Base-by-base conservation (phyloP, 192 early-diverging fungal genomes). In the Geranomyces variabilis region DNA sequence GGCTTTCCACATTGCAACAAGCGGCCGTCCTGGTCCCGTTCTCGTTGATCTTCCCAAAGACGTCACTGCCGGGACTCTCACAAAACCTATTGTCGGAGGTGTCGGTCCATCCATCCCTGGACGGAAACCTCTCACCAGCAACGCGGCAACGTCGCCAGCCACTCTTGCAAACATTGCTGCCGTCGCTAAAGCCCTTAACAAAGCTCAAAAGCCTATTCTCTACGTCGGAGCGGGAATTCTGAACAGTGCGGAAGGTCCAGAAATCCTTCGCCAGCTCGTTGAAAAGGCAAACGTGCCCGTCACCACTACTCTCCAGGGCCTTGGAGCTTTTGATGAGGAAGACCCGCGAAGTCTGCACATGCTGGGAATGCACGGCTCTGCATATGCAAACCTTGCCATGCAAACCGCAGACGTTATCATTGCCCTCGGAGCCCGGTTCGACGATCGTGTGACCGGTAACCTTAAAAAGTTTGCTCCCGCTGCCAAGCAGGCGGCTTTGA, bases 311-410 rank as follows among this genome's bases (percentile, higher is more conserved):
- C 85, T 97, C 30, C 86, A 91, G 75, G 95, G 93, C 47, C 84
- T 97, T 46, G 97, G 96, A 69, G 91, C 91, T 17, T 97, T 93
- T 79, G 96, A 97, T 75, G 97, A 99, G 77, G 70, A 84, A 45
- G 92, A 98, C 81, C 91, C 92, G 12, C 88, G 85, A 62, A 90
- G 90, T 57, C 82, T 99, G 67, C 95, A 97, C 77, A 99, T 99
- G 97, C 87, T 99, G 28, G 97, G 97, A 74, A 99, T 99, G 97
- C 97, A 99, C 82, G 97, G 97, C 22, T 86, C 89, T 69, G 96
- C 90, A 19, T 99, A 97, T 81, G 97, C 97, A 73, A 99, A 99
- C 76, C 79, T 99, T 76, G 93, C 97, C 22, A 97, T 99, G 88
- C 97, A 99, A 80, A 90, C 87, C 65, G 94, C 97, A 34, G 97